Base-by-base conservation (phyloP, 2,329 filamentous ascomycete species). In the Furcasterigmium sp. region DNA sequence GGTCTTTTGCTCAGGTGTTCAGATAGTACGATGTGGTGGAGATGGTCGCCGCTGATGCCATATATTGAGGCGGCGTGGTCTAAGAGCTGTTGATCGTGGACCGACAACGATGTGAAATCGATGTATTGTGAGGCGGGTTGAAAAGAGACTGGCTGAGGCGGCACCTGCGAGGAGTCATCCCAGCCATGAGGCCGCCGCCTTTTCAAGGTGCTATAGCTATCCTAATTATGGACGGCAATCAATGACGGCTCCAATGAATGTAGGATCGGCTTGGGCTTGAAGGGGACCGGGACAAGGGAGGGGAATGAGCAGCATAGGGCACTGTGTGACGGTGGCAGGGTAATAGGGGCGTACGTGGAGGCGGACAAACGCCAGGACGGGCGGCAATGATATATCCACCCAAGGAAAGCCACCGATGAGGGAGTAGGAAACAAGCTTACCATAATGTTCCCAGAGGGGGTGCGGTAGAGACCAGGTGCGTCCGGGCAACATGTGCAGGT, bases 371-470 rank as follows among this genome's bases (percentile, higher is more conserved):
- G 20, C 14, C 36, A 38, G 36, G 36, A 25, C 21, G 43, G 36
- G 41, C 37, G 21, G 44, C 36, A 37, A 35, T 67, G 60, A 69
- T 65, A 68, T 67, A 69, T 61, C 28, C 29, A 41, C 56, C 57
- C 59, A 67, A n/a, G n/a, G 70, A 68, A 65, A 69, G 57, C 59
- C 65, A 60, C 68, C 67, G 63, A 56, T 53, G 57, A 56, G 59
- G 55, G 53, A 63, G 55, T 53, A 59, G 56, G 58, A 58, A 58
- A 44, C 45, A 53, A 52, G 59, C 71, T 73, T 72, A 75, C 71
- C 71, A 75, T 74, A 58, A 61, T 69, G 60, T 62, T 57, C 61
- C 60, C 59, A 60, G 56, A 62, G 55, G 62, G 60, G 58, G 57
- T 62, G 58, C 58, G 55, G 58, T 60, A 61, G 50, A 57, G 49